Evolutionary conservation across 768 basidiomycete species (phyloP).

Genomic region (Russula virescens): DNA sequence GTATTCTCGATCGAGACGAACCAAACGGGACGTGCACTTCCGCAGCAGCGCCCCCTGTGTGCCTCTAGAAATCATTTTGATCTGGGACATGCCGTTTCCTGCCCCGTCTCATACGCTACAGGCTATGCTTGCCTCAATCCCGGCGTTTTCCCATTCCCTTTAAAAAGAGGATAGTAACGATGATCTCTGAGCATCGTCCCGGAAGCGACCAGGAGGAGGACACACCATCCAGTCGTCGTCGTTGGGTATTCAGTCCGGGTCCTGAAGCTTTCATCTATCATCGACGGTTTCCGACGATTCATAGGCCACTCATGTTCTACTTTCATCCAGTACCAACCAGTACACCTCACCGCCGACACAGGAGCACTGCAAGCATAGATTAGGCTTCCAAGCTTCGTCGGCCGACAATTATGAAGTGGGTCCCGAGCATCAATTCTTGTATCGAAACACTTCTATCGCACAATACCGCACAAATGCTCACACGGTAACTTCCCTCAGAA

Average conservation of each 20-base stretch:
- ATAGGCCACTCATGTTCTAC: slow-evolving; percentile 13
- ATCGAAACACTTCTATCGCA: slow-evolving; percentile 15
- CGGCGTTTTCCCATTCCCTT: slow-evolving; percentile 8
- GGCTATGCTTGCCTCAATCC: slow-evolving; percentile 5
- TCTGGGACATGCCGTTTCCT: slow-evolving; percentile 10
- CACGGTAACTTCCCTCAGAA: slow-evolving; percentile 15
- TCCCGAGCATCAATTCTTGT: slow-evolving; percentile 14
- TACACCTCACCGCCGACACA: slow-evolving; percentile 18
- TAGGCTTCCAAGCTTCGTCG: slow-evolving; percentile 14
- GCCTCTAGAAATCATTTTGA: background rate
- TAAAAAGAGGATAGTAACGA: slow-evolving; percentile 19
- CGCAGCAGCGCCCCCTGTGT: slow-evolving; percentile 6
- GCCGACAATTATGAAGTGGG: slow-evolving; percentile 16
- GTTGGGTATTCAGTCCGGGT: slow-evolving; percentile 11
- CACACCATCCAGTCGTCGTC: slow-evolving; percentile 14
- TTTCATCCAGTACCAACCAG: slow-evolving; percentile 2
- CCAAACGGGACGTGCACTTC: background rate
- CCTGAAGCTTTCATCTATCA: slow-evolving; percentile 12
- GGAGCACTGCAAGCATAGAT: slow-evolving; percentile 9
- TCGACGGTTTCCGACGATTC: slow-evolving; percentile 13
- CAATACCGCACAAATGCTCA: slow-evolving; percentile 10
- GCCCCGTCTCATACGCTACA: slow-evolving; percentile 7
- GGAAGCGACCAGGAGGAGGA: slow-evolving; percentile 15
- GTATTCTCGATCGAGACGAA: background rate
- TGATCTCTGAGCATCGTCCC: slow-evolving; percentile 7